Conservation (phyloP, 768 basidiomycete genomes). For the Hericium alpestre region DNA sequence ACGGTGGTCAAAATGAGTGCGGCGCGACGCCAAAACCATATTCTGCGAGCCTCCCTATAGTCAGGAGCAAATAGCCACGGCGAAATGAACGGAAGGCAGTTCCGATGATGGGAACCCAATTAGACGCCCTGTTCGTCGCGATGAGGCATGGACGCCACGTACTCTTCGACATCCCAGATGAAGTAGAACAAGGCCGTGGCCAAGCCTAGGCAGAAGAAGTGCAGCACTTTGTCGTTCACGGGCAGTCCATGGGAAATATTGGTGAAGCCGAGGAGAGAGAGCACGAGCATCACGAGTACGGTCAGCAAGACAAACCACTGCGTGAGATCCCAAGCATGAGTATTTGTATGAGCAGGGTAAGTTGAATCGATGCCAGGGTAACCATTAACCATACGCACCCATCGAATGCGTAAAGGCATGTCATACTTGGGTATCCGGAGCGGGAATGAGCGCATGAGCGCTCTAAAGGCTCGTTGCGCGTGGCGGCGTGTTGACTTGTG, state of each 20-base stretch:
- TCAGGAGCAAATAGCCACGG: background rate
- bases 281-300: conserved; percentile 49
- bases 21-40: conserved; percentile 82
- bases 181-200: conserved; percentile 81
- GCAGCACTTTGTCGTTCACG: conserved; percentile 70
- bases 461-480: conserved; percentile 36
- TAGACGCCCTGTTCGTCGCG: background rate
- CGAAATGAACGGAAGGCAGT: background rate
- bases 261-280: conserved; percentile 73
- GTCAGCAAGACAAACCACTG: conserved; percentile 82
- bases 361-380: background rate
- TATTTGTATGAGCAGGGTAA: background rate
- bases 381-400: conserved; percentile 30
- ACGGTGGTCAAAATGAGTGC: conserved; percentile 57
- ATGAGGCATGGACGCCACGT: conserved; percentile 19
- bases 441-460: conserved; percentile 63
- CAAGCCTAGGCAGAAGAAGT: conserved; percentile 64
- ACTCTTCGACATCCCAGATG: conserved; percentile 85
- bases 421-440: conserved; percentile 56
- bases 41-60: conserved; percentile 57
- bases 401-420: conserved; percentile 61
- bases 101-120: background rate
- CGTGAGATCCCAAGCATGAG: background rate
- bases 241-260: conserved; percentile 54
- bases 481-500: conserved; percentile 24